Base-by-base conservation (phyloP, 2,329 filamentous ascomycete species). In the Fusarium begoniae region DNA sequence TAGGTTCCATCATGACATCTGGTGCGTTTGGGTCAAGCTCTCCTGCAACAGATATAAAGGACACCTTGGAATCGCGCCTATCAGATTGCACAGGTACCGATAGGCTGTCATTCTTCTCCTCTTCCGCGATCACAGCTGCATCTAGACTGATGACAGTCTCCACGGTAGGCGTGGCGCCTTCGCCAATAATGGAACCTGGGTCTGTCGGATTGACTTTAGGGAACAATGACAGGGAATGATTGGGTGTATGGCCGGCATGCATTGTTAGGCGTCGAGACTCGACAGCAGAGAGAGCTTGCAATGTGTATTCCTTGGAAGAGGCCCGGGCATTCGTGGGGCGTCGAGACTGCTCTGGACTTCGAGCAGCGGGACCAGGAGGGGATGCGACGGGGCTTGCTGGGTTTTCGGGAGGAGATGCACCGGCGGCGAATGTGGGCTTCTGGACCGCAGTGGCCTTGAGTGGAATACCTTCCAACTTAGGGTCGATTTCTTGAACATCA, bases 201-300 rank as follows among this genome's bases (percentile, higher is more conserved):
- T 80, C 83, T 5, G 85, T 86, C 18, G 84, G 83, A 14, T 82
- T 81, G 51, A 84, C 81, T 15, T 85, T 87, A 11, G 84, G 83
- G 22, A 89, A 80, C 5, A 86, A 80, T 9, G 89, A 89, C 17
- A 90, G 81, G 2, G 88, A 90, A 77, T 90, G 89, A 57, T 86
- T 90, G 12, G 90, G 90, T 4, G 90, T 91, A 79, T 91, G 90
- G 3, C 90, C 90, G 26, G 90, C 90, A 78, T 91, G 87, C 85
- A 91, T 88, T 1, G 85, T 90, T 45, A 90, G 85, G 50, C 90
- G 84, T 55, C 82, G 83, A 48, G 84, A 83, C 75, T 87, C 88
- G 11, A 85, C 83, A 13, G 85, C 86, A 30, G 82, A 83, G 41
- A 89, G 81, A 14, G 83, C 83, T 70, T 87, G 81, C 58, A 87